Conservation (phyloP, 1,284 basidiomycete genomes). For the Pterula multifida region DNA sequence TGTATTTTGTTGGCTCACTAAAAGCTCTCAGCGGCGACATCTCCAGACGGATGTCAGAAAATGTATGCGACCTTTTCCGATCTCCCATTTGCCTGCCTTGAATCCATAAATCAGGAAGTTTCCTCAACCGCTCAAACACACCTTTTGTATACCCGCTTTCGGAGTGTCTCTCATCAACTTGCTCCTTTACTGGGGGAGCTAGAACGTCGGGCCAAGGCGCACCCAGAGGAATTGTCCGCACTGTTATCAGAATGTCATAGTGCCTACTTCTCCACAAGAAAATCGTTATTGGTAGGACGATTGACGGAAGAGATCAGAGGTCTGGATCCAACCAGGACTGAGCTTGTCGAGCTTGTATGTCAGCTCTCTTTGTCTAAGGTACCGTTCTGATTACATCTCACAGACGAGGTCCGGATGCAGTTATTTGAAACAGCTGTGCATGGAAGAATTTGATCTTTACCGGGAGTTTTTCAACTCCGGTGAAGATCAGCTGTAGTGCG, state of each 20-base stretch:
- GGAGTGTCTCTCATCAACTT: conserved; percentile 56
- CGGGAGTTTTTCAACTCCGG: conserved; percentile 79
- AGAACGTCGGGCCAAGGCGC: conserved; percentile 58
- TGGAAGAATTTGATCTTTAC: conserved; percentile 79
- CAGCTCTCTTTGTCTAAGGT: not conserved
- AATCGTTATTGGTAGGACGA: conserved; percentile 53
- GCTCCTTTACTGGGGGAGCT: conserved; percentile 74
- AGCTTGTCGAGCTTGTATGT: conserved; percentile 76
- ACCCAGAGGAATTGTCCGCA: conserved; percentile 69
- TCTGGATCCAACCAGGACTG: conserved; percentile 65
- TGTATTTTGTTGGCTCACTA: conserved; percentile 82
- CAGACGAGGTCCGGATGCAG: conserved; percentile 83
- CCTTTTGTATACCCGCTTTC: conserved; percentile 82
- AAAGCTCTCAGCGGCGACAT: conserved; percentile 67
- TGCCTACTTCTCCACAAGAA: conserved; percentile 69
- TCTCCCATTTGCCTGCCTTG: not conserved
- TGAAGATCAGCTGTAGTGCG: conserved; percentile 76
- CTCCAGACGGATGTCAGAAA: conserved; percentile 59
- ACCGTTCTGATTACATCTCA: not conserved
- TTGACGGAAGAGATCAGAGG: conserved; percentile 74
- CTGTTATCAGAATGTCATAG: conserved; percentile 76
- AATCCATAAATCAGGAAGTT: conserved; percentile 40
- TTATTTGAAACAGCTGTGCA: conserved; percentile 82
- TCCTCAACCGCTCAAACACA: conserved; percentile 76
- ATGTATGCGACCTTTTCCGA: conserved; percentile 28